phyloP scores from a whole-genome alignment of 495 filamentous ascomycete genomes.

The Aspergillus panamensis region DNA sequence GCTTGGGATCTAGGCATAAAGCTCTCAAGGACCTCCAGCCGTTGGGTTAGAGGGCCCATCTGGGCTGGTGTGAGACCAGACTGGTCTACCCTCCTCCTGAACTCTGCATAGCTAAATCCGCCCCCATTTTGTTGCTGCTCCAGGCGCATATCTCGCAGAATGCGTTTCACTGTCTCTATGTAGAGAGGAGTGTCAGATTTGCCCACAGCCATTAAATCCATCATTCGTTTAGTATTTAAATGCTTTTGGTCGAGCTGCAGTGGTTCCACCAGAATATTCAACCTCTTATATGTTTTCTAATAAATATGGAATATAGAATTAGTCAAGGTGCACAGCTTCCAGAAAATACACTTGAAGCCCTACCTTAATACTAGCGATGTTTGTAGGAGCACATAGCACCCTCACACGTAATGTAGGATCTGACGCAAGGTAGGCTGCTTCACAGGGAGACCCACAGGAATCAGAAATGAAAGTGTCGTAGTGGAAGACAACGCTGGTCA shows the following conservation, averaged over 20 bases:
- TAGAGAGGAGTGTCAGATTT: slow-evolving; percentile 55
- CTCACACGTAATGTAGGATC: slow-evolving; percentile 51
- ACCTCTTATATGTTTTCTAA: slow-evolving; percentile 23
- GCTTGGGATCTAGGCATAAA: slow-evolving; percentile 46
- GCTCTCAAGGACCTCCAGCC: slow-evolving; percentile 55
- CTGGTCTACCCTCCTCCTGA: slow-evolving; percentile 37
- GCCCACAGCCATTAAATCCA: slow-evolving; percentile 64
- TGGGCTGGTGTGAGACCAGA: slow-evolving; percentile 43
- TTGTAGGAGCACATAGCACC: slow-evolving; percentile 63
- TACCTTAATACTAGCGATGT: slow-evolving; percentile 47
- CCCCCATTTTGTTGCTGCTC: slow-evolving; percentile 33
- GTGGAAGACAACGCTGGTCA: slow-evolving; percentile 66
- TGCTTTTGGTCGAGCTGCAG: slow-evolving; percentile 55
- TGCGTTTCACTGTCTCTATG: slow-evolving; percentile 52
- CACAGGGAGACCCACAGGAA: slow-evolving; percentile 53
- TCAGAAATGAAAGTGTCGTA: slow-evolving; percentile 60
- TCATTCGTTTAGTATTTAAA: slow-evolving; percentile 61
- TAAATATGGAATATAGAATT: too few species aligned
- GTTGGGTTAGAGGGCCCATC: slow-evolving; percentile 49
- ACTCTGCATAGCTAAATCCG: slow-evolving; percentile 53
- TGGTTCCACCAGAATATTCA: slow-evolving; percentile 48
- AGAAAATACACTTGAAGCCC: background rate
- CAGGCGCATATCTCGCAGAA: slow-evolving; percentile 59
- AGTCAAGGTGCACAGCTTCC: too few species aligned
- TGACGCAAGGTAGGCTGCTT: slow-evolving; percentile 64